phyloP scores from a whole-genome alignment of 1,284 basidiomycete genomes.

The Trametes pubescens region DNA sequence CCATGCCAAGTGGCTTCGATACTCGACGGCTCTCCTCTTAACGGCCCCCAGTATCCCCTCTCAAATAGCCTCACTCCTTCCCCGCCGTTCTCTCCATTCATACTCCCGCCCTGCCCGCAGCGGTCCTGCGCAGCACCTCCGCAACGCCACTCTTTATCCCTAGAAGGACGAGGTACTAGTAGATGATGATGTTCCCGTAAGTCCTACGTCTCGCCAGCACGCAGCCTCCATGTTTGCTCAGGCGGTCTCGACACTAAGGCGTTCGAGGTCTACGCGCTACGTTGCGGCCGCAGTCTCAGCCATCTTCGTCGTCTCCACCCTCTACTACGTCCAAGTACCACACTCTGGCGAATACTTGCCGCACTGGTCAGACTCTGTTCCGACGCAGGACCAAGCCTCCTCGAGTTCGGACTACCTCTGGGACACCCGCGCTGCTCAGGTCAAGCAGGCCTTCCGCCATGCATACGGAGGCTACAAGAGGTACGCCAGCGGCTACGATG shows the following conservation, averaged over 20 bases:
- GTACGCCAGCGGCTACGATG: constrained; percentile 67
- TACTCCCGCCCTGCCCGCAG: constrained; percentile 1
- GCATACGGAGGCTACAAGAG: constrained; percentile 70
- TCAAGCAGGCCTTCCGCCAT: constrained; percentile 68
- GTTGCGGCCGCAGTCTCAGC: constrained; percentile 34
- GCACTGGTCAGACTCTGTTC: constrained; percentile 16
- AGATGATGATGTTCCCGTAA: constrained; percentile 25
- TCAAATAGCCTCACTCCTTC: neutral
- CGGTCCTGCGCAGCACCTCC: constrained; percentile 16
- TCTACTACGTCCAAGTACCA: constrained; percentile 36
- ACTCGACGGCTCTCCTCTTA: neutral
- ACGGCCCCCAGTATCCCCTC: neutral
- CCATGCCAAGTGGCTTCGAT: constrained; percentile 6
- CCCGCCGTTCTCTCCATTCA: constrained; percentile 7
- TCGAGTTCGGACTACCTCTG: constrained; percentile 46
- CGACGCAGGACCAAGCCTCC: constrained; percentile 1
- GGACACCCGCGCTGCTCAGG: constrained; percentile 60
- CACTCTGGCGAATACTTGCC: constrained; percentile 21
- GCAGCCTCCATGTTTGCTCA: constrained; percentile 17
- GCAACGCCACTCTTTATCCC: constrained; percentile 20
- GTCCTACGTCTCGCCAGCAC: neutral
- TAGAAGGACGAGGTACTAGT: constrained; percentile 9
- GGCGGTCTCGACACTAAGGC: constrained; percentile 23
- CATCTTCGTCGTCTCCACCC: constrained; percentile 34
- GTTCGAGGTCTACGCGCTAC: constrained; percentile 42